Percentiles rank a stretch among this genome's conserved stretches.
phyloP scores from a whole-genome alignment of 208 protist species.

The Leishmania aethiopica region DNA sequence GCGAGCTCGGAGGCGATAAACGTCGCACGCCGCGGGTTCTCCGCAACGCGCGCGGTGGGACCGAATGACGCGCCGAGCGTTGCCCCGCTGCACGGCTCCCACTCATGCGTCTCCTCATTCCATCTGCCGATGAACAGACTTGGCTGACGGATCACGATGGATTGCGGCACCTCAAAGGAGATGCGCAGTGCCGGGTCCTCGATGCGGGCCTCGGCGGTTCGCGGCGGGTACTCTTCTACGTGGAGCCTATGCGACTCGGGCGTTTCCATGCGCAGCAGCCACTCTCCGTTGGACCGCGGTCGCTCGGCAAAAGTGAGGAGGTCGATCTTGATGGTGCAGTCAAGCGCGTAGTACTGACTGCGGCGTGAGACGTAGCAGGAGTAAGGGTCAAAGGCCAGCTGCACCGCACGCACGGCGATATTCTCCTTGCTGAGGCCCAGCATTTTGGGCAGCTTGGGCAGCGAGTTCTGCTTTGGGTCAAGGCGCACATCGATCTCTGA shows the following conservation, averaged over 20 bases:
- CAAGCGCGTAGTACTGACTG: slow-evolving; percentile 84
- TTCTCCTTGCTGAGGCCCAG: slow-evolving; percentile 91
- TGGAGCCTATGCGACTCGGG: slow-evolving; percentile 65
- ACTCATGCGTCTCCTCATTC: slow-evolving; percentile 57
- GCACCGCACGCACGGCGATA: slow-evolving; percentile 85
- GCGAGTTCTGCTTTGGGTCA: slow-evolving; percentile 74
- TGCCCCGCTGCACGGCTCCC: slow-evolving; percentile 86
- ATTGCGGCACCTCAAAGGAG: slow-evolving; percentile 84
- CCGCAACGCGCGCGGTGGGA: slow-evolving; percentile 28
- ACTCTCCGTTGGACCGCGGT: slow-evolving; percentile 71
- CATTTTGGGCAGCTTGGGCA: slow-evolving; percentile 83
- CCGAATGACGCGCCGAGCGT: slow-evolving; percentile 54
- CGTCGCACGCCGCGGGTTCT: slow-evolving; percentile 52
- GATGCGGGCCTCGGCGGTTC: slow-evolving; percentile 39
- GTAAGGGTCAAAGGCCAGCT: slow-evolving; percentile 87
- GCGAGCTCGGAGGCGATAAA: slow-evolving; percentile 81
- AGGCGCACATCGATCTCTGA: slow-evolving; percentile 80
- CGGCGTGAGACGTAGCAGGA: slow-evolving; percentile 39
- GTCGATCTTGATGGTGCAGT: slow-evolving; percentile 88
- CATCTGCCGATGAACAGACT: slow-evolving; percentile 89
- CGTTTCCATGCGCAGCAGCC: slow-evolving; percentile 80
- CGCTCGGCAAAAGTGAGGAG: slow-evolving; percentile 82
- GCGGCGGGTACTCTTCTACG: slow-evolving; percentile 81
- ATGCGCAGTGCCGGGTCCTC: slow-evolving; percentile 83
- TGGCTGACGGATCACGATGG: slow-evolving; percentile 80